A percentile compares a stretch with the other conserved stretches of the same genome.
Evolutionary conservation across 2,329 filamentous ascomycete genomes (phyloP).

Genomic region (Eutypella sp.): DNA sequence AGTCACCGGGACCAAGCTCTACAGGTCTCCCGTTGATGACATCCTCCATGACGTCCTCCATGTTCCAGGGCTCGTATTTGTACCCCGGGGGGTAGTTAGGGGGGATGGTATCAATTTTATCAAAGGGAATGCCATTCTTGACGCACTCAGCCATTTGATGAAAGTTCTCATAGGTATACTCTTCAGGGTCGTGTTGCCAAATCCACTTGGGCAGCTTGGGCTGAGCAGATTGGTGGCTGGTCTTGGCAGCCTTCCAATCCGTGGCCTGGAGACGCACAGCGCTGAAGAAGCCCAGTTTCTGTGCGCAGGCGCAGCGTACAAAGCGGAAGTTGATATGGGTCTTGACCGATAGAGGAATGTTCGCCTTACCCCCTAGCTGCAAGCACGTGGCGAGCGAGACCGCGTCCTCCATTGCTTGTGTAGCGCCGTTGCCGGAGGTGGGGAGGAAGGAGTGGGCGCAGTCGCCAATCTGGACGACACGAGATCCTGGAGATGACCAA

Average conservation of each 20-base stretch:
- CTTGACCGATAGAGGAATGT: constrained; percentile 27
- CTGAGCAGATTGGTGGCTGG: constrained; percentile 29
- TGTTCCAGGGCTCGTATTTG: constrained; percentile 35
- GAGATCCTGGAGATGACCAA: constrained; percentile 30
- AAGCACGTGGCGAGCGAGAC: constrained; percentile 32
- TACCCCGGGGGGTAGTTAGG: constrained; percentile 32
- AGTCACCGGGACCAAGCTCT: constrained; percentile 27
- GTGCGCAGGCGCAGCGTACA: constrained; percentile 29
- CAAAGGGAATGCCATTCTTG: constrained; percentile 23
- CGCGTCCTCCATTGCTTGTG: constrained; percentile 38
- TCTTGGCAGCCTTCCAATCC: constrained; percentile 27
- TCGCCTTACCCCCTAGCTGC: constrained; percentile 28
- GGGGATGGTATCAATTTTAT: constrained; percentile 23
- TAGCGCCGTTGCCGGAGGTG: constrained; percentile 36
- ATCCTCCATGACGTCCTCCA: constrained; percentile 35
- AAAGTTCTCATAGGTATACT: constrained; percentile 32
- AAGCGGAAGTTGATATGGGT: constrained; percentile 33
- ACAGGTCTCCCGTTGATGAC: constrained; percentile 28
- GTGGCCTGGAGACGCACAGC: constrained; percentile 32
- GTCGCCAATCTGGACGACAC: constrained; percentile 34
- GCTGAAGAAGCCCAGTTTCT: constrained; percentile 34
- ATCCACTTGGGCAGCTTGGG: constrained; percentile 32
- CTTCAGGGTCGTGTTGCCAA: constrained; percentile 33
- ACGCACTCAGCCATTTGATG: constrained; percentile 27
- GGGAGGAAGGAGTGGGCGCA: constrained; percentile 37